Evolutionary conservation across 345 rosid genomes (phyloP).

Genomic region (Euphorbia peplus): DNA sequence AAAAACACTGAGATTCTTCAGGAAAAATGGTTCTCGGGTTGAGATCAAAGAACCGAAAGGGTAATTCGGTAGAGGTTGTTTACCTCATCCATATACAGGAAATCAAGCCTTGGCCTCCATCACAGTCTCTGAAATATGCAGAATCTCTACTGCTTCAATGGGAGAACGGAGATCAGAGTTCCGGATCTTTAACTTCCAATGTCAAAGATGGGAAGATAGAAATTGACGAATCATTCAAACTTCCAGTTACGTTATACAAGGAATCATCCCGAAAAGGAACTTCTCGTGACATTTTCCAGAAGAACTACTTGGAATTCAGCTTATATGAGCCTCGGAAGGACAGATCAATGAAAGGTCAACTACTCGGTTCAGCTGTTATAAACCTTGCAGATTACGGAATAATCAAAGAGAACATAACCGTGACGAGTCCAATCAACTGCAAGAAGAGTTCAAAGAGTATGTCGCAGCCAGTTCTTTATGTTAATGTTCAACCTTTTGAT

Average conservation of each 20-base stretch:
- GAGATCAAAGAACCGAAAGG: conserved; percentile 53
- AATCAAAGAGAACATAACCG: conserved; percentile 38
- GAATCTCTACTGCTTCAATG: conserved; percentile 70
- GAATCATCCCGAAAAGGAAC: conserved; percentile 49
- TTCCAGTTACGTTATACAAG: conserved; percentile 43
- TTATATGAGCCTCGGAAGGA: conserved; percentile 64
- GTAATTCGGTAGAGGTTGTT: conserved; percentile 32
- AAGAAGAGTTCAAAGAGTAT: conserved; percentile 58
- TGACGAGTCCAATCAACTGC: conserved; percentile 50
- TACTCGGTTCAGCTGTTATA: conserved; percentile 68
- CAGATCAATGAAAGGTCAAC: conserved; percentile 62
- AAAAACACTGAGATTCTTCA: conserved; percentile 19
- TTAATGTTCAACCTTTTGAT: conserved; percentile 59
- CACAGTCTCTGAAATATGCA: conserved; percentile 40
- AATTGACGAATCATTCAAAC: conserved; percentile 59
- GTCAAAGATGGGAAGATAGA: conserved; percentile 60
- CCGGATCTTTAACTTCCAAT: conserved; percentile 54
- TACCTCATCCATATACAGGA: conserved; percentile 49
- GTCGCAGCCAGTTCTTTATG: conserved; percentile 50
- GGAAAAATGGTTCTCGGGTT: conserved; percentile 63
- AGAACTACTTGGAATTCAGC: conserved; percentile 62
- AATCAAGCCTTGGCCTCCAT: conserved; percentile 84
- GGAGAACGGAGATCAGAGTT: conserved; percentile 62
- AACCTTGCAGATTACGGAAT: conserved; percentile 80
- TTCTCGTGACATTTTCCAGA: conserved; percentile 46